Percentiles rank a stretch among this genome's conserved stretches.
Evolutionary conservation across 139 green algal genomes (phyloP).

Genomic region (Closterium sp.): DNA sequence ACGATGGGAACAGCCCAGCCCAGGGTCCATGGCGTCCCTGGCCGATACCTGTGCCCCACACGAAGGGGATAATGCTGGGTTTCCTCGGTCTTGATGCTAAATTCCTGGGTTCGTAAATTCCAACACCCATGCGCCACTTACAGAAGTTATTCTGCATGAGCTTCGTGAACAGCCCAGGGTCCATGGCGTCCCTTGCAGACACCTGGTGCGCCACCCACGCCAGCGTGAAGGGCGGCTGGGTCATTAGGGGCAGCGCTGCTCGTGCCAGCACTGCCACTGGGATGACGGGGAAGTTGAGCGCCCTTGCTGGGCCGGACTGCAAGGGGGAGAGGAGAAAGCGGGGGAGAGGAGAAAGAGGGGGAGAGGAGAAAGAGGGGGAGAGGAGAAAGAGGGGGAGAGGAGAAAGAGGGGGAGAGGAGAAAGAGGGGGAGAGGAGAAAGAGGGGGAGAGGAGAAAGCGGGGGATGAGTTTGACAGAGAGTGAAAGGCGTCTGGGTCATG

Average conservation of each 20-base stretch:
- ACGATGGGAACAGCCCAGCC: too few species aligned
- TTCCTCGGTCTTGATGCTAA: too few species aligned
- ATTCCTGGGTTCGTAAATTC: too few species aligned
- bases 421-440: not conserved
- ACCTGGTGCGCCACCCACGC: slow-evolving; percentile 34
- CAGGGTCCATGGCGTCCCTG: slow-evolving; percentile 20
- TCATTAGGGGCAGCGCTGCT: slow-evolving; percentile 33
- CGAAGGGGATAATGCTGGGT: too few species aligned
- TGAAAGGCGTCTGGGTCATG: too few species aligned
- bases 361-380: not conserved
- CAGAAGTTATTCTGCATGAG: too few species aligned
- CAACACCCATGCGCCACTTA: too few species aligned
- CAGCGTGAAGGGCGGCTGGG: slow-evolving; percentile 38
- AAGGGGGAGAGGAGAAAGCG: not conserved
- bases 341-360: too few species aligned
- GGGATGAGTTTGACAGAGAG: too few species aligned
- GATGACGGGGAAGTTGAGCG: slow-evolving; percentile 28
- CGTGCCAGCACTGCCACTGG: slow-evolving; percentile 31
- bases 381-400: not conserved
- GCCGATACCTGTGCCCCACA: too few species aligned
- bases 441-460: too few species aligned
- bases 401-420: too few species aligned
- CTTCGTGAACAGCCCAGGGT: slow-evolving; percentile 23
- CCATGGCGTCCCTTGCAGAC: slow-evolving; percentile 38
- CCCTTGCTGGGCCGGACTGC: slow-evolving; percentile 21